Conservation (phyloP, 139 green algal species). For the Micractinium conductrix region DNA sequence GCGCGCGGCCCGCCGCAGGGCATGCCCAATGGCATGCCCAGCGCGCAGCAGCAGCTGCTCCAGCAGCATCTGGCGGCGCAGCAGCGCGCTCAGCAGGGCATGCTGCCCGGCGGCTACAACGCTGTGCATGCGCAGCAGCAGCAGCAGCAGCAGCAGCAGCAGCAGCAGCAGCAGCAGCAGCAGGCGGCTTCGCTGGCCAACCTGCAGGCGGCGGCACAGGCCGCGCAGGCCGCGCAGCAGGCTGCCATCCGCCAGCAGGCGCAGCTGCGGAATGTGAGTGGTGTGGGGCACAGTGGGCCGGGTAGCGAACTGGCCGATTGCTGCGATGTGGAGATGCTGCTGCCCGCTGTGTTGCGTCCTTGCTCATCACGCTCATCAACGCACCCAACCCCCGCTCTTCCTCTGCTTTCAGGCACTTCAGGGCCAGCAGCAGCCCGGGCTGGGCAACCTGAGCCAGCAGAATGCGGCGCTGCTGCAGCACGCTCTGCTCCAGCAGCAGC, state of each 20-base stretch:
- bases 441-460: slow-evolving; percentile 14
- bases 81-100: slow-evolving; percentile 7
- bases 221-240: slow-evolving; percentile 14
- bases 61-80: slow-evolving; percentile 31
- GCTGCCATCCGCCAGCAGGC: slow-evolving; percentile 37
- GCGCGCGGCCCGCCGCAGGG: not conserved
- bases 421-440: slow-evolving; percentile 17
- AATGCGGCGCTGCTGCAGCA: slow-evolving; percentile 14
- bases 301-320: no score
- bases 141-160: not conserved
- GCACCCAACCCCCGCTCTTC: no score
- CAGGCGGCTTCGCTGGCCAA: slow-evolving; percentile 19
- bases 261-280: slow-evolving; percentile 20
- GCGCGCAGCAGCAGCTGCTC: slow-evolving; percentile 28
- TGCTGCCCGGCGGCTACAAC: not conserved
- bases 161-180: slow-evolving; percentile 24
- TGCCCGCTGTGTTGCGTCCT: no score
- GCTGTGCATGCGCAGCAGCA: not conserved
- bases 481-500: slow-evolving; percentile 36
- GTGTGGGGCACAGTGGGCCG: no score
- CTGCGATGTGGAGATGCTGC: no score
- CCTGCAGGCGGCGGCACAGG: slow-evolving; percentile 37
- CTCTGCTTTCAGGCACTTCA: not conserved
- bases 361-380: no score
- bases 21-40: not conserved